Evolutionary conservation across 192 early-diverging fungal species (phyloP).

Genomic region (Coemansia sp.): DNA sequence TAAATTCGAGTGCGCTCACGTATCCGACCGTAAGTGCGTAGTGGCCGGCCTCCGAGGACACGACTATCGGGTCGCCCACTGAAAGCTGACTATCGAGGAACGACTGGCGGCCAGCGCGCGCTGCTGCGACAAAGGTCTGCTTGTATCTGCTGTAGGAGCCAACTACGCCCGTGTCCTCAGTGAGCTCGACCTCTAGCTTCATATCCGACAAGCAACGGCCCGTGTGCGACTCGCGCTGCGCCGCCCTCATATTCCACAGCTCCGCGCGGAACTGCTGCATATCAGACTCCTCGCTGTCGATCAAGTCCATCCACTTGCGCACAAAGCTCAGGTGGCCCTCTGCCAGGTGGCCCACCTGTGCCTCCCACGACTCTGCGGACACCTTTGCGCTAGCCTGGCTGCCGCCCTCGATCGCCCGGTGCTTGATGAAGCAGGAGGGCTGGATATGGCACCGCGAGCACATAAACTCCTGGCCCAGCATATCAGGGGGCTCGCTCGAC

Average conservation of each 20-base stretch:
- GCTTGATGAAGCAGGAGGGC: slow-evolving; percentile 71
- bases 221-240: slow-evolving; percentile 56
- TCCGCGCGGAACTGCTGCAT: slow-evolving; percentile 61
- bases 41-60: slow-evolving; percentile 77
- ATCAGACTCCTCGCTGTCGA: slow-evolving; percentile 79
- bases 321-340: slow-evolving; percentile 72
- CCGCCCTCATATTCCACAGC: slow-evolving; percentile 67
- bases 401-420: slow-evolving; percentile 76
- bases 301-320: slow-evolving; percentile 73
- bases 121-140: slow-evolving; percentile 27
- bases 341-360: slow-evolving; percentile 63
- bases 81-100: slow-evolving; percentile 43
- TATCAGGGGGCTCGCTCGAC: slow-evolving; percentile 62
- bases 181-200: slow-evolving; percentile 22
- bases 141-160: slow-evolving; percentile 44
- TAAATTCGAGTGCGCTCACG: slow-evolving; percentile 60
- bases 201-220: slow-evolving; percentile 52
- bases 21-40: slow-evolving; percentile 80
- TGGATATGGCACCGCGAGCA: slow-evolving; percentile 73
- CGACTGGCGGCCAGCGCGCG: slow-evolving; percentile 10
- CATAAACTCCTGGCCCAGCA: slow-evolving; percentile 62
- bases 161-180: slow-evolving; percentile 29
- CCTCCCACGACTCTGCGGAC: slow-evolving; percentile 60
- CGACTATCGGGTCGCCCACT: slow-evolving; percentile 79
- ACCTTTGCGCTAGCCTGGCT: slow-evolving; percentile 61